These are phyloP conservation scores for Wickerhamomyces chaumierensis DNA, from an alignment of 805 yeast species.

Conservation along the genomic window DNA sequence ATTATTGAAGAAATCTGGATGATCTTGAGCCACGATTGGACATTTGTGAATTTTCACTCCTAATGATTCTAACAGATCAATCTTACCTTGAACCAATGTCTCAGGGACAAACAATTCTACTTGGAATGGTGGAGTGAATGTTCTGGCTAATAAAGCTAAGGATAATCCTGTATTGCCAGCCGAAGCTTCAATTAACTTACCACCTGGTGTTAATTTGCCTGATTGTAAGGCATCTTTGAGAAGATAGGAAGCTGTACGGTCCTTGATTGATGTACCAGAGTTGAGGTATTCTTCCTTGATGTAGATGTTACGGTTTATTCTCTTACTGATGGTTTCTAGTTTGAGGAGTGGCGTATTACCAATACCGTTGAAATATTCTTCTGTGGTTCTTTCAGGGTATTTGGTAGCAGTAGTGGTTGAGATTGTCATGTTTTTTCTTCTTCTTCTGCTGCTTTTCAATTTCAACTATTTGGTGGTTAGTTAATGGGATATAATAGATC, in stretches of 20 bases:
- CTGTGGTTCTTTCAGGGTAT: constrained; percentile 10
- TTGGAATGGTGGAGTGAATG: constrained; percentile 23
- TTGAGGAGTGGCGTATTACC: constrained; percentile 70
- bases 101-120: constrained; percentile 72
- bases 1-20: constrained; percentile 28
- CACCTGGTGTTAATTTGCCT: constrained; percentile 18
- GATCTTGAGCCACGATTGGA: constrained; percentile 53
- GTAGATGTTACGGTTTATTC: constrained; percentile 62
- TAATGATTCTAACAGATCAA: constrained; percentile 41
- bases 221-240: constrained; percentile 43
- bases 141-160: constrained; percentile 50
- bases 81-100: constrained; percentile 62
- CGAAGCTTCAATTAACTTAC: constrained; percentile 69
- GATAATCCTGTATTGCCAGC: constrained; percentile 84
- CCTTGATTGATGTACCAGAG: constrained; percentile 81
- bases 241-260: constrained; percentile 65
- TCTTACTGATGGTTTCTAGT: constrained; percentile 44
- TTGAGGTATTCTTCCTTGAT: constrained; percentile 65
- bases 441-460: too few relatives aligned
- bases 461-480: too few relatives aligned
- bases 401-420: constrained; percentile 1
- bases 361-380: constrained; percentile 19
- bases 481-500: too few relatives aligned
- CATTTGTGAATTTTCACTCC: constrained; percentile 58
- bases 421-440: not conserved